Conservation (phyloP, 164 flowering plant genomes). For the Hamamelis virginiana region DNA sequence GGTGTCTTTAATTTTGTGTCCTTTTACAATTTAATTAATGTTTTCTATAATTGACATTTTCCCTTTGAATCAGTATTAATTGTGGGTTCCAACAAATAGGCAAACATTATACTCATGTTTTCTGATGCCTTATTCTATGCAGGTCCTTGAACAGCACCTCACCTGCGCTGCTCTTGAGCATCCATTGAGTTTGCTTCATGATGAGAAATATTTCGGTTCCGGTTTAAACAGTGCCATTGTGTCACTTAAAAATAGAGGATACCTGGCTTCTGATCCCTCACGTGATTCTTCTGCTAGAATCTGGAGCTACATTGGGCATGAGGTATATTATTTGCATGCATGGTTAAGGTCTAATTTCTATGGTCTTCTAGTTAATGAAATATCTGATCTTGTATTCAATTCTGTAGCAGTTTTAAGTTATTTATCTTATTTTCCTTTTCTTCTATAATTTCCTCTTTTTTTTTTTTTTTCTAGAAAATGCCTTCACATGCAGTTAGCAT, state of each 20-base stretch:
- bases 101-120: not conserved
- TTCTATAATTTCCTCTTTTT: not conserved
- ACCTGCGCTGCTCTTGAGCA: constrained; percentile 84
- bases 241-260: constrained; percentile 56
- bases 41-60: not conserved
- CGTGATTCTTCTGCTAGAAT: constrained; percentile 46
- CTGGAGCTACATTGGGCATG: constrained; percentile 86
- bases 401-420: not conserved
- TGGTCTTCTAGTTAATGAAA: not conserved
- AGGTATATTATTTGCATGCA: constrained; percentile 43
- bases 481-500: constrained; percentile 70
- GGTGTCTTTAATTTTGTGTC: constrained; percentile 32
- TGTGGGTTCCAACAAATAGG: not conserved
- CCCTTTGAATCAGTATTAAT: not conserved
- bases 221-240: constrained; percentile 44
- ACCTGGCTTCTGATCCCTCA: constrained; percentile 47
- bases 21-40: not conserved
- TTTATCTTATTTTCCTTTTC: not conserved
- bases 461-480: constrained; percentile 44
- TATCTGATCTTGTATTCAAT: not conserved
- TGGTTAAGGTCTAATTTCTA: not conserved
- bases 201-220: constrained; percentile 82
- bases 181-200: constrained; percentile 68
- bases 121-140: constrained; percentile 12
- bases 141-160: constrained; percentile 91